phyloP scores from a whole-genome alignment of 352 stramenopile species.

The Phytopythium vexans region DNA sequence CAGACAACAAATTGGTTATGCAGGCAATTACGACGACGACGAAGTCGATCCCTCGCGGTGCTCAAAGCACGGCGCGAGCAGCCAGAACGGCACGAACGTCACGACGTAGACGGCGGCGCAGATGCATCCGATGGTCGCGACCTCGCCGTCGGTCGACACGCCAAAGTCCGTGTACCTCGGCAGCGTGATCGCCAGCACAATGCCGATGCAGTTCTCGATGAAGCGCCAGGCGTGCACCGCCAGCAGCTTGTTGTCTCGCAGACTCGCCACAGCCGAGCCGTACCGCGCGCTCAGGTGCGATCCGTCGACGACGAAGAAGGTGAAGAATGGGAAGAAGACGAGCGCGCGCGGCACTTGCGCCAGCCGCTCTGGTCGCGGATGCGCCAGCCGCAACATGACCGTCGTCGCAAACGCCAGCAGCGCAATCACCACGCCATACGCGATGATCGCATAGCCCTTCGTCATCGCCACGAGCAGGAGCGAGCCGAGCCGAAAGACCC shows the following conservation, averaged over 20 bases:
- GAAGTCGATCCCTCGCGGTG: too few species aligned
- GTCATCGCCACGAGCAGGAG: conserved; percentile 72
- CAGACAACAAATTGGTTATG: too few species aligned
- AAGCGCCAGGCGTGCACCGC: conserved; percentile 49
- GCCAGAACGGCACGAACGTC: conserved; percentile 23
- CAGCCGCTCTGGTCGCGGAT: conserved; percentile 21
- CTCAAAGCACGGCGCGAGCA: conserved; percentile 6
- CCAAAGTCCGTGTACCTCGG: conserved; percentile 68
- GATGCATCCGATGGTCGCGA: conserved; percentile 30
- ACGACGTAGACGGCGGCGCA: conserved; percentile 38
- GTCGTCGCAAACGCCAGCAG: conserved; percentile 30
- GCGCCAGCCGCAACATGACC: conserved; percentile 32
- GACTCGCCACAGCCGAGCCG: conserved; percentile 26
- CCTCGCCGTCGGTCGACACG: conserved; percentile 26
- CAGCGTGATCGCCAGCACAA: conserved; percentile 32
- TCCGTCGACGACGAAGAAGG: conserved; percentile 54
- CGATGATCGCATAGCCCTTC: conserved; percentile 34
- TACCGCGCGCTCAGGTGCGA: conserved; percentile 33
- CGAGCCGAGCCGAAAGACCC: conserved; percentile 46
- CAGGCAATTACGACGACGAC: too few species aligned
- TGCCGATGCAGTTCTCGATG: conserved; percentile 44
- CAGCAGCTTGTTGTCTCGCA: conserved; percentile 34
- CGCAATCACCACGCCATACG: conserved; percentile 33
- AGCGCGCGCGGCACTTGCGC: conserved; percentile 43
- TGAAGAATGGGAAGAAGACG: conserved; percentile 68